Conservation (phyloP, 768 basidiomycete genomes). For the Amyloporia xantha region DNA sequence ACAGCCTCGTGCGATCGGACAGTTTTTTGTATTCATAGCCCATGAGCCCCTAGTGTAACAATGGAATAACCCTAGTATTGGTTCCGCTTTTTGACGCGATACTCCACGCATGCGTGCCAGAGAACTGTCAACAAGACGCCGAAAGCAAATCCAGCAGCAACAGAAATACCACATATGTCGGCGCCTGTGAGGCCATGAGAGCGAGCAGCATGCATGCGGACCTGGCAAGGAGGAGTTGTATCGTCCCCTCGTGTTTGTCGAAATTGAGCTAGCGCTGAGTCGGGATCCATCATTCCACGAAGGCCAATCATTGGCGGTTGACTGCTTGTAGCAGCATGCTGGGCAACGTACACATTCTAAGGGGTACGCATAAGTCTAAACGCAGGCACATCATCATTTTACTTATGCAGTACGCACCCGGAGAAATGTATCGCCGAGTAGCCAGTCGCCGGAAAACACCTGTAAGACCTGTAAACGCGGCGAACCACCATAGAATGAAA, state of each 20-base stretch:
- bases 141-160: slow-evolving; percentile 30
- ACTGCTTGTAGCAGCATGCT: slow-evolving; percentile 35
- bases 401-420: slow-evolving; percentile 34
- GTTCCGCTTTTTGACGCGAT: not conserved
- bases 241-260: slow-evolving; percentile 37
- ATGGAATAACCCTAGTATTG: slow-evolving; percentile 1
- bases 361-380: not conserved
- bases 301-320: slow-evolving; percentile 41
- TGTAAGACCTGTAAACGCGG: slow-evolving; percentile 15
- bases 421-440: slow-evolving; percentile 53
- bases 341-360: slow-evolving; percentile 49
- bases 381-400: not conserved
- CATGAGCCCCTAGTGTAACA: no score
- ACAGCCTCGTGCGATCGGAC: no score
- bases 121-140: slow-evolving; percentile 22
- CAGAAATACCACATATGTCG: slow-evolving; percentile 23
- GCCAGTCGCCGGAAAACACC: slow-evolving; percentile 55
- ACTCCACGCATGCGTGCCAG: not conserved
- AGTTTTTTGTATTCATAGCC: no score
- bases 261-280: slow-evolving; percentile 32
- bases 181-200: slow-evolving; percentile 12
- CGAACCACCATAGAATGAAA: not conserved
- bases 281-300: slow-evolving; percentile 35
- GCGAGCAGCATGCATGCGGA: slow-evolving; percentile 9
- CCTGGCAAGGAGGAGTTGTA: slow-evolving; percentile 20